Evolutionary conservation across 2,329 filamentous ascomycete species (phyloP).

Genomic region (Trichoderma endophyticum): DNA sequence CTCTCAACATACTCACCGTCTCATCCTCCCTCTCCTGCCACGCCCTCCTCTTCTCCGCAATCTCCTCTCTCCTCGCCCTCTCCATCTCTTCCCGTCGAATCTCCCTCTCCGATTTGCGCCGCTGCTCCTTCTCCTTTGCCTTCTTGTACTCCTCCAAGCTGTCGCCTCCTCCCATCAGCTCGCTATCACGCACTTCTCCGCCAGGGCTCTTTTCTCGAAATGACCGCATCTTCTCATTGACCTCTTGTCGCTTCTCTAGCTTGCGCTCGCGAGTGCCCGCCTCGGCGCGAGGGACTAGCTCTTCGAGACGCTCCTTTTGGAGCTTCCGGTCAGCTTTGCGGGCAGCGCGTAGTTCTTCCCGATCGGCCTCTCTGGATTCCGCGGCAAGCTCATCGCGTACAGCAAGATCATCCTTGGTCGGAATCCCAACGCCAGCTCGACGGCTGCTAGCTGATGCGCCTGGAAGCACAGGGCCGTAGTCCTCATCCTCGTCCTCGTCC

Average conservation of each 20-base stretch:
- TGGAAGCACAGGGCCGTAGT: conserved; percentile 48
- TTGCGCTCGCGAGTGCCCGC: conserved; percentile 77
- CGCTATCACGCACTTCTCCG: conserved; percentile 51
- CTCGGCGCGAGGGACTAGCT: conserved; percentile 78
- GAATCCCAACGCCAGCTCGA: conserved; percentile 58
- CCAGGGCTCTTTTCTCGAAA: conserved; percentile 69
- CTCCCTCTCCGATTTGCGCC: conserved; percentile 81
- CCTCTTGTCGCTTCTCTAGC: conserved; percentile 78
- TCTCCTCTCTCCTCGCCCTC: conserved; percentile 70
- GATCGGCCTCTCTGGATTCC: conserved; percentile 50
- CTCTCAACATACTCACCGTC: conserved; percentile 77
- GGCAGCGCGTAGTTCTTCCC: conserved; percentile 55
- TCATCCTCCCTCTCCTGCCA: conserved; percentile 75
- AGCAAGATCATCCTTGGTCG: conserved; percentile 70
- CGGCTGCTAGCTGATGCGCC: conserved; percentile 22
- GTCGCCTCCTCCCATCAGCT: conserved; percentile 72
- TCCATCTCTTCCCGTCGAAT: conserved; percentile 76
- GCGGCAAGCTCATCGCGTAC: conserved; percentile 49
- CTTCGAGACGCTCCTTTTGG: conserved; percentile 73
- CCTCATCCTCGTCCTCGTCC: conserved; percentile 35
- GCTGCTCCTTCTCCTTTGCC: conserved; percentile 61
- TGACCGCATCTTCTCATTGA: conserved; percentile 67
- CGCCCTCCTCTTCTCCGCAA: conserved; percentile 69
- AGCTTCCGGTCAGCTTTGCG: conserved; percentile 62
- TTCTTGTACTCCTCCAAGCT: conserved; percentile 66